phyloP scores from a whole-genome alignment of 2,329 filamentous ascomycete species.

The Cladosporium sp. region DNA sequence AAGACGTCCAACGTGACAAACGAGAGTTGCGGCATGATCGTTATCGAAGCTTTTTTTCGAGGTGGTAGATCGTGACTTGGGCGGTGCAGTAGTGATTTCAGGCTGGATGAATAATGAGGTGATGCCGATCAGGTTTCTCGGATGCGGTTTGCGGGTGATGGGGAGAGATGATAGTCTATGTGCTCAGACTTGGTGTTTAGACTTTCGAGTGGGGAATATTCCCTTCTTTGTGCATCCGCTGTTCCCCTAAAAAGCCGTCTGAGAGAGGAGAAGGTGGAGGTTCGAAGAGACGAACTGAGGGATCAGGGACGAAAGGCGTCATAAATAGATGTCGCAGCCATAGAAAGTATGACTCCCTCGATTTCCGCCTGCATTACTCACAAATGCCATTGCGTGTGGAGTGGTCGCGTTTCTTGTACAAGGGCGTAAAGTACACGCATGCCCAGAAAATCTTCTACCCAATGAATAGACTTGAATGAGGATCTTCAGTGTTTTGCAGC shows the following conservation, averaged over 20 bases:
- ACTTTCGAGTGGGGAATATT: background rate
- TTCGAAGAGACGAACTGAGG: background rate
- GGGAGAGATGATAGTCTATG: background rate
- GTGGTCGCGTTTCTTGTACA: background rate
- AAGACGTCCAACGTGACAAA: conserved; percentile 50
- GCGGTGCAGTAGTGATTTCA: background rate
- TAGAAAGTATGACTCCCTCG: background rate
- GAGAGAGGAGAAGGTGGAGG: background rate
- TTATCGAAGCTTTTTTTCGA: background rate
- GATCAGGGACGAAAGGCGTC: background rate
- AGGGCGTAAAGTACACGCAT: background rate
- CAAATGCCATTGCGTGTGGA: background rate
- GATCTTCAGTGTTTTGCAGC: background rate
- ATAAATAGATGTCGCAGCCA: background rate
- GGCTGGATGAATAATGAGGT: background rate
- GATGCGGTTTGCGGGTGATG: background rate
- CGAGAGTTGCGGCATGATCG: conserved; percentile 24
- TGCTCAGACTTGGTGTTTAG: background rate
- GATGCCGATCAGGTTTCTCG: background rate
- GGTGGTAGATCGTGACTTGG: background rate
- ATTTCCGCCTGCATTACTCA: background rate
- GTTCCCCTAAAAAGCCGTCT: background rate
- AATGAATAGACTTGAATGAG: background rate
- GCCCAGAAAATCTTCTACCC: background rate
- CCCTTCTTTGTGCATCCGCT: background rate